These are phyloP conservation scores for Saprolegnia parasitica DNA, from an alignment of 352 stramenopile genomes.

Conservation along the genomic window DNA sequence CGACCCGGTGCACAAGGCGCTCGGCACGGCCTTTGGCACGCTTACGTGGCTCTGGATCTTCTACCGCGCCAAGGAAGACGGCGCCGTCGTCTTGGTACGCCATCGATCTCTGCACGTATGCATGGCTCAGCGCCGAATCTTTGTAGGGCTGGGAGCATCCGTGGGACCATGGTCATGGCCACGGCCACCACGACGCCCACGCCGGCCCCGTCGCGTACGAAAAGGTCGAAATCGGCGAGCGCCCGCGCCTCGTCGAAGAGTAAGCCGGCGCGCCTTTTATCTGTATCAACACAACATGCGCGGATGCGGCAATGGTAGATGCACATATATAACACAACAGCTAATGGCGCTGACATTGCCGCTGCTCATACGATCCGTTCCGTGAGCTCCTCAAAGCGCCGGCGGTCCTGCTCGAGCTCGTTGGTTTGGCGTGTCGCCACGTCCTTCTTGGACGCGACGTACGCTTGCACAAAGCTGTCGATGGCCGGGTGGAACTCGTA, in stretches of 20 bases:
- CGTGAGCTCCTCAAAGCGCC: conserved; percentile 16
- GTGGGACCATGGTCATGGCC: conserved; percentile 62
- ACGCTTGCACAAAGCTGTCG: conserved; percentile 57
- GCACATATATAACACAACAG: conserved; percentile 22
- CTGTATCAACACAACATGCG: not conserved
- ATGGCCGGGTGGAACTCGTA: conserved; percentile 76
- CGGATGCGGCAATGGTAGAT: conserved; percentile 1
- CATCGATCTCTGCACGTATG: not conserved
- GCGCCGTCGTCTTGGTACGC: conserved; percentile 64
- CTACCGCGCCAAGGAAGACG: conserved; percentile 85
- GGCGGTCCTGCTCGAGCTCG: conserved; percentile 35
- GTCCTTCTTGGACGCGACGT: conserved; percentile 47
- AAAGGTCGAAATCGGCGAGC: conserved; percentile 58
- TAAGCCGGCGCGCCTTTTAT: not conserved
- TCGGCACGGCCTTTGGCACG: conserved; percentile 79
- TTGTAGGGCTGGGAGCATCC: conserved; percentile 77
- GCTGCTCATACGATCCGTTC: conserved; percentile 8
- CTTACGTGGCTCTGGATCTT: conserved; percentile 90
- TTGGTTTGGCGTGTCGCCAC: conserved; percentile 38
- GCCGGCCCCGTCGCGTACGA: conserved; percentile 59
- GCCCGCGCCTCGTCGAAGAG: conserved; percentile 51
- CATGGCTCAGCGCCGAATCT: not conserved
- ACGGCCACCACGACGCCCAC: conserved; percentile 45
- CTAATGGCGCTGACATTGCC: conserved; percentile 7
- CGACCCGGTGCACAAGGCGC: conserved; percentile 82